Percentiles rank a stretch among this genome's conserved stretches.
Conservation (phyloP, 805 yeast species). For the Teunomyces funiuensis region DNA sequence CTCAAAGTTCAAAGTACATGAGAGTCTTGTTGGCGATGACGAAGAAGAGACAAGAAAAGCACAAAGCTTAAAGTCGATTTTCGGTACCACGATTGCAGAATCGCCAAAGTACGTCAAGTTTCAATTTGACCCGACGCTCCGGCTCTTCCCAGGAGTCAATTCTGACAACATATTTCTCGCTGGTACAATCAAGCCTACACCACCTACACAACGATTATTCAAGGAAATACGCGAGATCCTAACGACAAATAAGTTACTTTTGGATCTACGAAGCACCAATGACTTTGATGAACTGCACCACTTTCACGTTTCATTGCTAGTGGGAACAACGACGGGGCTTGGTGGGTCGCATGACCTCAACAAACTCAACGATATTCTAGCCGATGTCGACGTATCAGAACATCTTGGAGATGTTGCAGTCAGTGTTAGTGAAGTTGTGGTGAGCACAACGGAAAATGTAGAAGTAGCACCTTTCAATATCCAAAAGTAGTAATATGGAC, state of each 20-base stretch:
- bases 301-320: conserved; percentile 15
- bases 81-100: conserved; percentile 1
- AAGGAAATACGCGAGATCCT: conserved; percentile 9
- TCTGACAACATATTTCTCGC: conserved; percentile 16
- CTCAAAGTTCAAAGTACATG: conserved; percentile 1
- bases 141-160: conserved; percentile 3
- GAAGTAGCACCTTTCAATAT: background rate
- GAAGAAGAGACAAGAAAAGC: conserved; percentile 1
- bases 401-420: conserved; percentile 5
- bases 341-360: conserved; percentile 5
- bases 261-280: conserved; percentile 2
- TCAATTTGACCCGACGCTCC: conserved; percentile 3
- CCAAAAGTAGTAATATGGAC: background rate
- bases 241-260: conserved; percentile 10
- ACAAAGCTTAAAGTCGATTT: conserved; percentile 3
- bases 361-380: background rate
- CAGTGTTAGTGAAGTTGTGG: conserved; percentile 4
- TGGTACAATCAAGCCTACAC: conserved; percentile 5
- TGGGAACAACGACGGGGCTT: conserved; percentile 13
- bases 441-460: background rate
- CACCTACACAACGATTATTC: conserved; percentile 10
- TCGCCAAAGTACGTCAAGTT: conserved; percentile 5
- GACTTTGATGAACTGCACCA: conserved; percentile 1
- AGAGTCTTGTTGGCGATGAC: conserved; percentile 4
- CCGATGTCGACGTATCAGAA: conserved; percentile 4